These are phyloP conservation scores for Candida sojae DNA, from an alignment of 1,139 yeast species.

Conservation along the genomic window DNA sequence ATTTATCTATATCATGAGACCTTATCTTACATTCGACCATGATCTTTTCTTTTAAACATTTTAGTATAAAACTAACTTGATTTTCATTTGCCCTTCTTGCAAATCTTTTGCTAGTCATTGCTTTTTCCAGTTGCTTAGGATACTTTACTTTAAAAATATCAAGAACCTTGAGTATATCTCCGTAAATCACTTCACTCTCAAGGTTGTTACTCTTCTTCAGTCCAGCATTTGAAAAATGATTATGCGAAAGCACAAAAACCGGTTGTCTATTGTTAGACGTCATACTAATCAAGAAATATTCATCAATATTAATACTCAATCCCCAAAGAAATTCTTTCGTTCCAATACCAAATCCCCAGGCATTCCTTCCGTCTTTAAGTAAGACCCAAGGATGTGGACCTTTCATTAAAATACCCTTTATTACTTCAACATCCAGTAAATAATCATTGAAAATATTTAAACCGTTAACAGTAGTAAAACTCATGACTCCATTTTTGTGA, in stretches of 20 bases:
- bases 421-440: conserved; percentile 30
- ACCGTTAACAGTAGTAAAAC: conserved; percentile 34
- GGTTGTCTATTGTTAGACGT: not conserved
- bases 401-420: conserved; percentile 15
- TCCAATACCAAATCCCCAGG: too few species aligned
- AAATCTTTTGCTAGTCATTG: not conserved
- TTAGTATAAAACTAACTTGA: conserved; percentile 6
- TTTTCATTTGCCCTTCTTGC: conserved; percentile 4
- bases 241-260: not conserved
- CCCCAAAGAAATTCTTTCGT: too few species aligned
- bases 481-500: conserved; percentile 15
- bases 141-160: not conserved
- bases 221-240: not conserved
- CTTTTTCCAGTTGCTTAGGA: not conserved
- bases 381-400: conserved; percentile 8
- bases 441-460: conserved; percentile 37
- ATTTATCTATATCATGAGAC: not conserved
- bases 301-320: not conserved
- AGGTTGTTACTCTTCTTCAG: too few species aligned
- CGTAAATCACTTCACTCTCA: not conserved
- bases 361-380: not conserved
- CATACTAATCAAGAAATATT: not conserved
- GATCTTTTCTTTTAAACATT: not conserved
- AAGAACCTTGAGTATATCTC: not conserved
- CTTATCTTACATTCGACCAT: not conserved